phyloP scores from a whole-genome alignment of 352 stramenopile genomes.

The Elongisporangium prolatum region DNA sequence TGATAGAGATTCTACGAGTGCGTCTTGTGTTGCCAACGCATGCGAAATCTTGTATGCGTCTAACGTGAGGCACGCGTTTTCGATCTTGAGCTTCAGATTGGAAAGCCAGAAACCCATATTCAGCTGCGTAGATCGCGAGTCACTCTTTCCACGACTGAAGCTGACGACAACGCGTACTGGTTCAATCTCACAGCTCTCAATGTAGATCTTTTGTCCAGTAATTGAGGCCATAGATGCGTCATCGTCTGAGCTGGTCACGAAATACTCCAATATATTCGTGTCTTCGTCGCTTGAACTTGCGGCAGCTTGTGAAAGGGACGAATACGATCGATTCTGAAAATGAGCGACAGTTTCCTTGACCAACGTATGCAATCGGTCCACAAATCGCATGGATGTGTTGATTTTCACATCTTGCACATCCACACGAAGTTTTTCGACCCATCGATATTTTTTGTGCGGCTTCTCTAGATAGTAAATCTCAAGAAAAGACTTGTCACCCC shows the following conservation, averaged over 20 bases:
- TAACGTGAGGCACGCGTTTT: constrained; percentile 77
- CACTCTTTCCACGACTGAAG: constrained; percentile 69
- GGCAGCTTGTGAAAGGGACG: constrained; percentile 27
- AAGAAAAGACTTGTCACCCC: constrained; percentile 52
- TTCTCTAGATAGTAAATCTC: constrained; percentile 64
- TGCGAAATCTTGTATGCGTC: constrained; percentile 61
- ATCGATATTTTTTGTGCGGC: constrained; percentile 67
- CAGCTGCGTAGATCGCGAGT: constrained; percentile 19
- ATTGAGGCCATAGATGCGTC: constrained; percentile 60
- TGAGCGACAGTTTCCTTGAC: constrained; percentile 60
- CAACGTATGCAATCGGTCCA: constrained; percentile 60
- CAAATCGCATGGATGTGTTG: constrained; percentile 76
- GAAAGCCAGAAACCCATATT: constrained; percentile 69
- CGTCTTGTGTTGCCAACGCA: constrained; percentile 71
- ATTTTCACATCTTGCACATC: constrained; percentile 68
- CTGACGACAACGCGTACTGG: constrained; percentile 73
- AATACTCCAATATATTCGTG: constrained; percentile 65
- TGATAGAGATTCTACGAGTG: constrained; percentile 51
- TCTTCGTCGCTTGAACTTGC: constrained; percentile 29
- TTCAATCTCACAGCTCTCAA: constrained; percentile 58
- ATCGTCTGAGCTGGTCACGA: constrained; percentile 42
- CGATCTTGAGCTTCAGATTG: constrained; percentile 83
- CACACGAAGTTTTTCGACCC: constrained; percentile 51
- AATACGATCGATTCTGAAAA: constrained; percentile 59
- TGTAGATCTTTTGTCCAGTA: constrained; percentile 75